These are phyloP conservation scores for Neonectria magnoliae DNA, from an alignment of 2,329 filamentous ascomycete species.

Conservation along the genomic window DNA sequence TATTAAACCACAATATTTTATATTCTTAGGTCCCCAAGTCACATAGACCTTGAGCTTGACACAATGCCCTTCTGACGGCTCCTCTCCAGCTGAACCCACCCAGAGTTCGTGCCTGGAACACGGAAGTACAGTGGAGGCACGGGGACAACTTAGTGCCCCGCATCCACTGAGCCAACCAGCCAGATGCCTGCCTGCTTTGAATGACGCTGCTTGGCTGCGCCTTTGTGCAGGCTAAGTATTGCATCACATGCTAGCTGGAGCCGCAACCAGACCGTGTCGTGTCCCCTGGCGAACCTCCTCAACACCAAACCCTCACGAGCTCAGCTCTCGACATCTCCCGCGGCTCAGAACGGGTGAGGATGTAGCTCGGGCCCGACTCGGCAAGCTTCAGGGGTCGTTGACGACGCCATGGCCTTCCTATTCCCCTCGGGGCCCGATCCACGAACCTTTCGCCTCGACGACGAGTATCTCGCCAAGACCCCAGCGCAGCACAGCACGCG, in stretches of 20 bases:
- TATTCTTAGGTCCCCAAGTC: no score
- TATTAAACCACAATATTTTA: background rate
- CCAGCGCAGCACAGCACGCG: conserved; percentile 36
- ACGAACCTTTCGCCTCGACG: conserved; percentile 41
- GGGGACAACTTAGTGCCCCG: conserved; percentile 43
- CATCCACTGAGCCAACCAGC: conserved; percentile 34
- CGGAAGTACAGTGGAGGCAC: conserved; percentile 33
- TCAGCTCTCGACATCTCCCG: conserved; percentile 25
- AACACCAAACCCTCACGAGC: conserved; percentile 11
- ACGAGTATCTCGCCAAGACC: conserved; percentile 37
- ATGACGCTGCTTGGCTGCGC: conserved; percentile 27
- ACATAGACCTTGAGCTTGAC: background rate
- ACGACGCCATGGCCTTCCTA: conserved; percentile 53
- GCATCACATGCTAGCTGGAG: conserved; percentile 43
- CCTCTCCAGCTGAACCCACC: conserved; percentile 3
- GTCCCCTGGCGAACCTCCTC: background rate
- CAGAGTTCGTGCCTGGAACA: conserved; percentile 14
- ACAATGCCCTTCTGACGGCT: background rate
- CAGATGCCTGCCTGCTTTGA: conserved; percentile 26
- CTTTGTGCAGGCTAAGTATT: conserved; percentile 36
- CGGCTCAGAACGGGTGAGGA: conserved; percentile 31
- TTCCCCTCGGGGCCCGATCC: conserved; percentile 47
- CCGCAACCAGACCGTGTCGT: conserved; percentile 12
- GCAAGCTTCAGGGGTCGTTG: conserved; percentile 39
- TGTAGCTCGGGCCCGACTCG: conserved; percentile 37